These are phyloP conservation scores for Talaromyces stipitatus DNA, from an alignment of 495 filamentous ascomycete species.

Conservation along the genomic window DNA sequence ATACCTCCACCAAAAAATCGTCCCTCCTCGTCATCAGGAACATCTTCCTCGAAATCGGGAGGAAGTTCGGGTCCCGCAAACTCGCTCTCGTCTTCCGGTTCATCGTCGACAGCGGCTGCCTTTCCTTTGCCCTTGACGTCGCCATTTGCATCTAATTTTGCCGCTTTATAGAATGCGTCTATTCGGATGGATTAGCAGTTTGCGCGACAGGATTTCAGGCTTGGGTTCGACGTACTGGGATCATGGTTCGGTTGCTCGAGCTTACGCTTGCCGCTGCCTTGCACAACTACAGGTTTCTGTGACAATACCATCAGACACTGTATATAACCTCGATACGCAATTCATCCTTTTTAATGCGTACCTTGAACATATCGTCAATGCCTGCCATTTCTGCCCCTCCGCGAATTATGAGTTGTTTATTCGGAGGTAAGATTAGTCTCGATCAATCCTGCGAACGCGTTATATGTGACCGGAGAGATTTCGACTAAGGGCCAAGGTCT, in stretches of 20 bases:
- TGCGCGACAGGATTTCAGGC: not conserved
- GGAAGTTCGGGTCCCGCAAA: conserved; percentile 64
- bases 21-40: conserved; percentile 79
- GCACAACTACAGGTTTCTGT: conserved; percentile 35
- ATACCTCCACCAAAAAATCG: conserved; percentile 94
- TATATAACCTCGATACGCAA: not conserved
- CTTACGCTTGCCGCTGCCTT: conserved; percentile 62
- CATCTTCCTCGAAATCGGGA: conserved; percentile 51
- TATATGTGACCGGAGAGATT: not conserved
- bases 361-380: conserved; percentile 82
- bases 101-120: conserved; percentile 50
- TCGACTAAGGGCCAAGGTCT: not conserved
- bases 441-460: not conserved
- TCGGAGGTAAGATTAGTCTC: not conserved
- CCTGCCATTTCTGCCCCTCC: conserved; percentile 49
- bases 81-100: conserved; percentile 55
- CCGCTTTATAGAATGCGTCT: conserved; percentile 84
- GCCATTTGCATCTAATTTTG: conserved; percentile 56
- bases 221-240: conserved; percentile 49
- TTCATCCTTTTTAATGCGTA: conserved; percentile 27
- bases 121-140: conserved; percentile 56
- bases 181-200: not conserved
- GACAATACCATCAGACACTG: not conserved
- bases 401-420: not conserved
- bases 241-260: conserved; percentile 59